A percentile compares a stretch with the other conserved stretches of the same genome.
phyloP scores from a whole-genome alignment of 106 monocot genomes.

The Allium sativum region DNA sequence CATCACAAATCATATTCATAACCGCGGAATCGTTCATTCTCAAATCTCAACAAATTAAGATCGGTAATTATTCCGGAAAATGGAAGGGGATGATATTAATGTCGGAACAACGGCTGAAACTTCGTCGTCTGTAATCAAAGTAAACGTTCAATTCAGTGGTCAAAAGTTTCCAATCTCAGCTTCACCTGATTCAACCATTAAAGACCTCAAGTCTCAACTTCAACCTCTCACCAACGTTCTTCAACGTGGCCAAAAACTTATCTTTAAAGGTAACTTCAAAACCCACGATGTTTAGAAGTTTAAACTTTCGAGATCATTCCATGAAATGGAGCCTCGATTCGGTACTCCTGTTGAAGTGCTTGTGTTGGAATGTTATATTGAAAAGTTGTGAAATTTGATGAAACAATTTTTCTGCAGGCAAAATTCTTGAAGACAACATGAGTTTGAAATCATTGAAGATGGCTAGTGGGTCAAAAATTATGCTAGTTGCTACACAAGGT shows the following conservation, averaged over 20 bases:
- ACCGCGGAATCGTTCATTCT: too few relatives aligned
- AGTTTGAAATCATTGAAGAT: conserved; percentile 41
- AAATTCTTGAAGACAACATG: conserved; percentile 47
- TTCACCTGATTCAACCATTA: conserved; percentile 32
- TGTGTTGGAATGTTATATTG: neutral
- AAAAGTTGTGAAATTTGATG: neutral
- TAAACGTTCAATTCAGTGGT: conserved; percentile 73
- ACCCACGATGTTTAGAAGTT: neutral
- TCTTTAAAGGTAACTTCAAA: conserved; percentile 55
- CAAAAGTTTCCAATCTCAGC: conserved; percentile 41
- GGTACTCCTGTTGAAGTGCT: too few relatives aligned
- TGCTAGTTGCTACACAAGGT: conserved; percentile 81
- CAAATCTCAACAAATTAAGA: too few relatives aligned
- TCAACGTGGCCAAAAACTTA: conserved; percentile 91
- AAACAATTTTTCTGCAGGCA: conserved; percentile 28
- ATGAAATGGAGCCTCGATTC: too few relatives aligned
- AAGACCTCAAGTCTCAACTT: conserved; percentile 64
- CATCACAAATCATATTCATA: too few relatives aligned
- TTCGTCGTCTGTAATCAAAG: conserved; percentile 26
- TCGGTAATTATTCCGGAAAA: neutral
- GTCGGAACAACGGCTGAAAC: neutral
- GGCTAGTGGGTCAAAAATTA: conserved; percentile 67
- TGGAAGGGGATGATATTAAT: neutral
- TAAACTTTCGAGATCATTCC: too few relatives aligned
- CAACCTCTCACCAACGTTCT: conserved; percentile 87